Evolutionary conservation across 768 basidiomycete genomes (phyloP).

Genomic region (Hypholoma fasciculare): DNA sequence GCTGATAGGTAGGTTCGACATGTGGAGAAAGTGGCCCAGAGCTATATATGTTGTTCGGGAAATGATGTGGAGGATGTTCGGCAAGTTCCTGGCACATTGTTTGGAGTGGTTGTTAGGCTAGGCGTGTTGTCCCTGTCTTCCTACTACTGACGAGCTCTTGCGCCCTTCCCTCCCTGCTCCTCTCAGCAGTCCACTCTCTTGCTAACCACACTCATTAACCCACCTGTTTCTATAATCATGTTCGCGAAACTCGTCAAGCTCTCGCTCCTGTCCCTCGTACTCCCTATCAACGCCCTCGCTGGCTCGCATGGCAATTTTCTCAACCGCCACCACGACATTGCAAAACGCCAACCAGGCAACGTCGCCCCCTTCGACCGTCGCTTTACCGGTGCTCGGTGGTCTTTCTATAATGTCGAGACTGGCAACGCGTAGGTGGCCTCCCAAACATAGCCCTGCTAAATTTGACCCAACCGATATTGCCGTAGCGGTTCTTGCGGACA

Average conservation of each 20-base stretch:
- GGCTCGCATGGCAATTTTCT: constrained; percentile 28
- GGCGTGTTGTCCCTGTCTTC: constrained; percentile 1
- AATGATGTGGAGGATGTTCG: neutral
- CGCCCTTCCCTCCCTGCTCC: neutral
- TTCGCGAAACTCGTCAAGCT: constrained; percentile 23
- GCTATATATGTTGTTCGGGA: neutral
- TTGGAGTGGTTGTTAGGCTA: constrained; percentile 8
- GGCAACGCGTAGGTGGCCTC: constrained; percentile 21
- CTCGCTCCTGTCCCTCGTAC: constrained; percentile 30
- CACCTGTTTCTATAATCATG: constrained; percentile 13
- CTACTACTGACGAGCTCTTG: constrained; percentile 7
- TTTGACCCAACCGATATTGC: neutral
- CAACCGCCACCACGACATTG: constrained; percentile 50
- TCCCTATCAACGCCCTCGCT: constrained; percentile 36
- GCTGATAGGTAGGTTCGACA: too few relatives aligned
- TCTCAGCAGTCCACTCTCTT: constrained; percentile 9
- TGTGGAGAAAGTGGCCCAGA: too few relatives aligned
- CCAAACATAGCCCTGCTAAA: neutral
- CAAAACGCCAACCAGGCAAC: constrained; percentile 44
- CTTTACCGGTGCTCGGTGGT: constrained; percentile 40
- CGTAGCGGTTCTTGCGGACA: constrained; percentile 31
- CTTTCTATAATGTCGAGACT: constrained; percentile 47
- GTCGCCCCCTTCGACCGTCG: constrained; percentile 39
- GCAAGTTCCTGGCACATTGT: constrained; percentile 3
- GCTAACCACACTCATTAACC: constrained; percentile 15